These are phyloP conservation scores for Sporothrix euskadiensis DNA, from an alignment of 2,329 filamentous ascomycete genomes.

Conservation along the genomic window DNA sequence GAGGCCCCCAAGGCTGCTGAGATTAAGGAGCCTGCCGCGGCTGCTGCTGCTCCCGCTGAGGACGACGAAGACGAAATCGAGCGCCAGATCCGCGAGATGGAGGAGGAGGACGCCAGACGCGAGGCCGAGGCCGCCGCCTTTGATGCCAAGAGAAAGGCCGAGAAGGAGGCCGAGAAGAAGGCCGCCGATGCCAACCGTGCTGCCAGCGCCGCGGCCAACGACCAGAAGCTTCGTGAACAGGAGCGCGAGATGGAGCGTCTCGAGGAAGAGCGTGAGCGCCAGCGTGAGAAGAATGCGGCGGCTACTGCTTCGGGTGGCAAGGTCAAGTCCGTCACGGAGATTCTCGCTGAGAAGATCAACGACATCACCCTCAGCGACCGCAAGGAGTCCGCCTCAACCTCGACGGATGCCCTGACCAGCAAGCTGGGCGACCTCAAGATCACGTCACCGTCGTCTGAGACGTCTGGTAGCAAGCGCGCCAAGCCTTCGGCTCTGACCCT, in stretches of 20 bases:
- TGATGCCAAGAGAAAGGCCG: conserved; percentile 31
- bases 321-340: conserved; percentile 53
- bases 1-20: conserved; percentile 19
- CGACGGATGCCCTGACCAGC: conserved; percentile 46
- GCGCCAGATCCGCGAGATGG: conserved; percentile 36
- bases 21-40: conserved; percentile 38
- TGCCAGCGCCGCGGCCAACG: conserved; percentile 32
- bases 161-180: conserved; percentile 29
- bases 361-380: conserved; percentile 45
- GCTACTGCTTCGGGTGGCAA: conserved; percentile 45
- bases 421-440: conserved; percentile 57
- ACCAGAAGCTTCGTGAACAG: conserved; percentile 65
- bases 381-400: conserved; percentile 44
- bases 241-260: conserved; percentile 71
- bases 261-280: conserved; percentile 68
- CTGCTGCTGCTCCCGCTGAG: conserved; percentile 41
- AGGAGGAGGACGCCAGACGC: conserved; percentile 33
- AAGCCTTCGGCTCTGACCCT: conserved; percentile 91
- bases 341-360: conserved; percentile 47
- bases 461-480: conserved; percentile 52
- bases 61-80: conserved; percentile 45
- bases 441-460: conserved; percentile 36
- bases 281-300: conserved; percentile 53
- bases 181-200: conserved; percentile 29
- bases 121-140: conserved; percentile 32